Percentiles rank a stretch among this genome's conserved stretches.
Conservation (phyloP, 108 stramenopile species). For the Chaetoceros muelleri region DNA sequence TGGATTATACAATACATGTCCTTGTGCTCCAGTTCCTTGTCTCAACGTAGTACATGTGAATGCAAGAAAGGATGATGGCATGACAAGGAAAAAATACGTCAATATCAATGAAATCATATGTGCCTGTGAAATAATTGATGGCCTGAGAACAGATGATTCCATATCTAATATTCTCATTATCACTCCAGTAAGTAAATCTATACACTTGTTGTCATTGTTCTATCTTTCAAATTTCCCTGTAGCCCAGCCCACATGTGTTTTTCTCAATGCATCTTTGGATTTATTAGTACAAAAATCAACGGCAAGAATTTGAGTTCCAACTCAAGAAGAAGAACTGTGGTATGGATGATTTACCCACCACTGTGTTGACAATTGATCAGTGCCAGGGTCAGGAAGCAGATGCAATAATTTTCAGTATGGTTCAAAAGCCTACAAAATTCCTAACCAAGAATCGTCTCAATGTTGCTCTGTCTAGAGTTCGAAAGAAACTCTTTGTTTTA, state of each 20-base stretch:
- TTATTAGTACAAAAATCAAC: constrained; percentile 30
- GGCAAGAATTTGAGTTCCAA: constrained; percentile 24
- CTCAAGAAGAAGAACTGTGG: constrained; percentile 1
- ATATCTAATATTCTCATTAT: constrained; percentile 21
- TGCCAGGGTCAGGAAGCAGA: constrained; percentile 37
- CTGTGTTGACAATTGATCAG: constrained; percentile 30
- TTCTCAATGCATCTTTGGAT: neutral
- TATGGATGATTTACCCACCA: neutral
- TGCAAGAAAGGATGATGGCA: constrained; percentile 3
- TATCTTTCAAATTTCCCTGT: neutral
- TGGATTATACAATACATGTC: constrained; percentile 25
- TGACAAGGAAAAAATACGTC: constrained; percentile 21
- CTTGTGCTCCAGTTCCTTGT: constrained; percentile 11
- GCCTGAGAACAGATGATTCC: constrained; percentile 7
- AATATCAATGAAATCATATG: constrained; percentile 27
- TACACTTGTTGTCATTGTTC: neutral
- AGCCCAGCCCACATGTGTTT: too few relatives aligned
- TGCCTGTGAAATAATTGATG: constrained; percentile 13
- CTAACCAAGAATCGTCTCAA: constrained; percentile 24
- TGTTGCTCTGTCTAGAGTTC: constrained; percentile 30
- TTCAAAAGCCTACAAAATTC: constrained; percentile 26
- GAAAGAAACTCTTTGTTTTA: constrained; percentile 22
- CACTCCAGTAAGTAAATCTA: constrained; percentile 27
- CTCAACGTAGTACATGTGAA: constrained; percentile 21
- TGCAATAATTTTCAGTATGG: constrained; percentile 26